A percentile compares a stretch with the other conserved stretches of the same genome.
These are phyloP conservation scores for Candida sanyaensis DNA, from an alignment of 1,139 yeast genomes.

Conservation along the genomic window DNA sequence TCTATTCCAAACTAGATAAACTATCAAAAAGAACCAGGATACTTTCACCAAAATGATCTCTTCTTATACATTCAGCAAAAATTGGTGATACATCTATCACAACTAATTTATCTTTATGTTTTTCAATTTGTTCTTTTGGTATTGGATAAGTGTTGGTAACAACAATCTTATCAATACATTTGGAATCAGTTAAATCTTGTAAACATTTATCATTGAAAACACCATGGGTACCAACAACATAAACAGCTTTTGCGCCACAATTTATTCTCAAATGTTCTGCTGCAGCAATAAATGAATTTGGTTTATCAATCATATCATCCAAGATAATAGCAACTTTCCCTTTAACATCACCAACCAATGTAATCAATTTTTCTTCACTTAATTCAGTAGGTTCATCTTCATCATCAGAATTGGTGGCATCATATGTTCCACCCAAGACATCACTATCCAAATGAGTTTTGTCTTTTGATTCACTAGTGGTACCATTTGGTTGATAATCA, in stretches of 20 bases:
- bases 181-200: constrained; percentile 73
- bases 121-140: constrained; percentile 56
- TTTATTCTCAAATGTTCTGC: constrained; percentile 94
- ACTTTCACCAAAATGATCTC: constrained; percentile 97
- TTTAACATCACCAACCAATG: constrained; percentile 94
- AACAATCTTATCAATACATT: constrained; percentile 83
- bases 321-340: constrained; percentile 88
- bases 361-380: constrained; percentile 83
- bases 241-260: constrained; percentile 93
- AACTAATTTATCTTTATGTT: constrained; percentile 60
- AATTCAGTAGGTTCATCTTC: constrained; percentile 76
- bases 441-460: constrained; percentile 31
- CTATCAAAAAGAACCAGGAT: constrained; percentile 91
- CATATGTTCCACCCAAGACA: constrained; percentile 84
- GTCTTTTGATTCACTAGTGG: constrained; percentile 3
- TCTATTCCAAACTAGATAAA: constrained; percentile 60
- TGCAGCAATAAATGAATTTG: constrained; percentile 91
- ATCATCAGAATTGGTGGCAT: constrained; percentile 73
- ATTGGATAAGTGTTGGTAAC: constrained; percentile 97
- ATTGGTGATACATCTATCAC: constrained; percentile 93
- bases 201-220: constrained; percentile 85
- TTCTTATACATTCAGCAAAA: constrained; percentile 96
- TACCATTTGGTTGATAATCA: constrained; percentile 44
- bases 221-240: constrained; percentile 94
- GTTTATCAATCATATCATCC: constrained; percentile 97